A percentile compares a stretch with the other conserved stretches of the same genome.
phyloP scores from a whole-genome alignment of 2,329 filamentous ascomycete genomes.

The Epichloe gansuensis region DNA sequence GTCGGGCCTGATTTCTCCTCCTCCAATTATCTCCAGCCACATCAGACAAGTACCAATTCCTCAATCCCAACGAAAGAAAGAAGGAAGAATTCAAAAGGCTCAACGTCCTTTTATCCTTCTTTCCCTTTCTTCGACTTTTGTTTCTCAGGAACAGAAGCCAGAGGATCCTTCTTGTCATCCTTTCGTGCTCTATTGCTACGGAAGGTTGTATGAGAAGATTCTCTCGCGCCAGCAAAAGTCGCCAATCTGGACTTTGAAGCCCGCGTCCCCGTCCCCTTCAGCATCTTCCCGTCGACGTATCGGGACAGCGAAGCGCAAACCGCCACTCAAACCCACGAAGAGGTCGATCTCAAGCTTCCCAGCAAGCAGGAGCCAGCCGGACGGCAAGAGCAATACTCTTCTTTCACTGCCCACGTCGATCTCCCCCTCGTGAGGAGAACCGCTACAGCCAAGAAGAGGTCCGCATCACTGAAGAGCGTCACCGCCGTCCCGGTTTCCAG shows the following conservation, averaged over 20 bases:
- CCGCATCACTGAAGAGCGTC: conserved; percentile 63
- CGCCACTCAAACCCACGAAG: conserved; percentile 60
- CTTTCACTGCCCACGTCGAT: conserved; percentile 49
- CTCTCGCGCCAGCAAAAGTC: conserved; percentile 58
- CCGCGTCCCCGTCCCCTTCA: conserved; percentile 97
- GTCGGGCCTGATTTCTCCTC: conserved; percentile 17
- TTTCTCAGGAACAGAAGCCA: conserved; percentile 49
- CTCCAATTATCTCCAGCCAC: conserved; percentile 28
- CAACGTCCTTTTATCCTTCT: conserved; percentile 19
- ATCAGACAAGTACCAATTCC: conserved; percentile 13
- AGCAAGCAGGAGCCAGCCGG: conserved; percentile 62
- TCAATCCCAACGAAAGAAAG: conserved; percentile 13
- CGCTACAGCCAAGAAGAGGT: conserved; percentile 74
- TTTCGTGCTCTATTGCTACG: conserved; percentile 50
- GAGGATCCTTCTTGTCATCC: conserved; percentile 57
- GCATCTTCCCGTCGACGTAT: conserved; percentile 99
- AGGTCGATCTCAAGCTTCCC: conserved; percentile 71
- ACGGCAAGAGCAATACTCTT: conserved; percentile 94
- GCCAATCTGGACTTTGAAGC: conserved; percentile 99
- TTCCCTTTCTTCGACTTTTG: conserved; percentile 35
- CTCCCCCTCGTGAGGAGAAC: conserved; percentile 43
- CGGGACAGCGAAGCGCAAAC: conserved; percentile 43
- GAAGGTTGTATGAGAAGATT: conserved; percentile 50
- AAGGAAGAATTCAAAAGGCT: conserved; percentile 24
- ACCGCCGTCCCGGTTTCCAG: conserved; percentile 58